Evolutionary conservation across 1,284 basidiomycete species (phyloP), one percentile per base, ranked within the genome.

Genomic region (Ganoderma sinense): DNA sequence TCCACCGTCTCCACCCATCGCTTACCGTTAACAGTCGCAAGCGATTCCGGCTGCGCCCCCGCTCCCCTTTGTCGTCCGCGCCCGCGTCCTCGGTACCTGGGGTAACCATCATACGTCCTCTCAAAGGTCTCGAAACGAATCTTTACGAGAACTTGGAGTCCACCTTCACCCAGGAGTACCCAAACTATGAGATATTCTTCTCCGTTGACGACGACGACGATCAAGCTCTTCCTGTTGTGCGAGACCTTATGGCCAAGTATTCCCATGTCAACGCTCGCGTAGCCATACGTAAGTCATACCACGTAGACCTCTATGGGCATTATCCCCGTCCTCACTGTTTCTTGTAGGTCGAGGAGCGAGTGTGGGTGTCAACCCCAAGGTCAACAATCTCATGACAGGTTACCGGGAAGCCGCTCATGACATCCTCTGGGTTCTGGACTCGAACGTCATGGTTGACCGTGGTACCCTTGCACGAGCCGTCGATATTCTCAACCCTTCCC

Each of bases 361-460:
- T 41, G 88, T 97, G 23, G 97, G 97, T 2, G 92, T 97, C 51
- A 99, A 99, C 78, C 98, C 98, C 1, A 99, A 99, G 85, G 93
- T 99, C 77, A 99, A 98, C 85, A 99, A 99, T 79, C 90, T 99
- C 51, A 88, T 97, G 71, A 89, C 91, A 48, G 88, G 97, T 4
- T 98, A 97, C 80, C 85, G 85, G 51, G 84, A 89, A 76, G 97
- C 97, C 0, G 82, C 87, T 67, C 86, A 97, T 80, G 97, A 99
- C 78, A 94, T 99, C 62, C 83, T 99, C 61, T 99, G 97, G 97
- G 94, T 99, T 14, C 86, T 99, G 63, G 98, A 99, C 81, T 97
- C 97, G 26, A 98, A 98, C 74, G 89, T 99, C 61, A 90, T 91
- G 73, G 90, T 93, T 20, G 88, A 89, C 40, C 86, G 92, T 0